These are phyloP conservation scores for Phycomyces nitens DNA, from an alignment of 192 early-diverging fungal genomes.

Conservation along the genomic window DNA sequence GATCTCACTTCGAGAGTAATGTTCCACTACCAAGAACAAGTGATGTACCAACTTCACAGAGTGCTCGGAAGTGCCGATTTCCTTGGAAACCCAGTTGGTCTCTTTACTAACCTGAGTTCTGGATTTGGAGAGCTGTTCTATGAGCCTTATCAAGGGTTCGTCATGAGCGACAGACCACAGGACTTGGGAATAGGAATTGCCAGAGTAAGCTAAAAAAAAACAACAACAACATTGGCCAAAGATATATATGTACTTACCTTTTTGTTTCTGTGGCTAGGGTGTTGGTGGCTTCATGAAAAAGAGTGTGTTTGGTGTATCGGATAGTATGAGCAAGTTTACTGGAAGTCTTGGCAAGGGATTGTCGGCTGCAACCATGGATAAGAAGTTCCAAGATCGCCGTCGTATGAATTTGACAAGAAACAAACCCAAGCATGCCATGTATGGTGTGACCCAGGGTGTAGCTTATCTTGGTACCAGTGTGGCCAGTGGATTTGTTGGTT, in stretches of 20 bases:
- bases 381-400: constrained; percentile 72
- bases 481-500: constrained; percentile 72
- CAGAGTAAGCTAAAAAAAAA: constrained; percentile 33
- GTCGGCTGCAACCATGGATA: constrained; percentile 81
- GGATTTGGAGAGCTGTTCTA: constrained; percentile 90
- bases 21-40: constrained; percentile 74
- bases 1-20: constrained; percentile 66
- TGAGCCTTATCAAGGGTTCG: constrained; percentile 87
- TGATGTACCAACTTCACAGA: constrained; percentile 68
- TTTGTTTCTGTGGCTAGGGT: constrained; percentile 28
- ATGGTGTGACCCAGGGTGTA: constrained; percentile 82
- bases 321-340: constrained; percentile 82
- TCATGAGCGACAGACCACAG: constrained; percentile 80
- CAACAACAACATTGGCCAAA: background rate
- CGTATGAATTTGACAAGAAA: constrained; percentile 68
- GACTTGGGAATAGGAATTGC: constrained; percentile 84
- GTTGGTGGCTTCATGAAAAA: constrained; percentile 72
- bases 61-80: constrained; percentile 82
- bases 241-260: background rate
- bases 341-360: constrained; percentile 86
- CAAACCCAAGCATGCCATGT: constrained; percentile 75
- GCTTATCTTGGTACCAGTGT: constrained; percentile 70
- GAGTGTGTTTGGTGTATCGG: constrained; percentile 84
- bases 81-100: constrained; percentile 79
- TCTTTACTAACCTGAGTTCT: constrained; percentile 83